Conservation (phyloP, 192 early-diverging fungal genomes). For the Entrophospora sp. region DNA sequence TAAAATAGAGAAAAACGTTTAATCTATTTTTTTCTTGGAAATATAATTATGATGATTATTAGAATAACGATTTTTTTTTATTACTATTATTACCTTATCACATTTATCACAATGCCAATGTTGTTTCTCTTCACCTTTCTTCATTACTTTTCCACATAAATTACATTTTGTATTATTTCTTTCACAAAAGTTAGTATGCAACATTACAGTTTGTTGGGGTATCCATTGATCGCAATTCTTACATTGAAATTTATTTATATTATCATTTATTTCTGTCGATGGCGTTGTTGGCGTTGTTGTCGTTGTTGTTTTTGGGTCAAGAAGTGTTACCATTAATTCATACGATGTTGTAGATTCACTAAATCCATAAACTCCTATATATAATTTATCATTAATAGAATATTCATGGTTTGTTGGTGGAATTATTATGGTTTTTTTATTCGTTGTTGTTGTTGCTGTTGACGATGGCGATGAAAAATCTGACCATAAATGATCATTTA, state of each 20-base stretch:
- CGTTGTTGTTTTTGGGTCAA: not conserved
- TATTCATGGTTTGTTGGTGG: slow-evolving; percentile 26
- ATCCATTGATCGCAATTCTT: slow-evolving; percentile 63
- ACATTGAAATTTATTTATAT: slow-evolving; percentile 41
- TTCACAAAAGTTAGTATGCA: slow-evolving; percentile 73
- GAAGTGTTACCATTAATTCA: slow-evolving; percentile 1
- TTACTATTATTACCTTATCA: slow-evolving; percentile 25
- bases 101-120: slow-evolving; percentile 87
- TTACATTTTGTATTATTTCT: slow-evolving; percentile 70
- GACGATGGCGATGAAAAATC: slow-evolving; percentile 28
- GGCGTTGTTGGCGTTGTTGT: not conserved
- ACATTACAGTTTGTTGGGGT: slow-evolving; percentile 43
- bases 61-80: too few relatives aligned
- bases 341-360: slow-evolving; percentile 4
- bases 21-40: too few relatives aligned
- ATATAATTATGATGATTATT: too few relatives aligned
- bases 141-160: slow-evolving; percentile 56
- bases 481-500: slow-evolving; percentile 38
- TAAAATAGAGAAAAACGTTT: too few relatives aligned
- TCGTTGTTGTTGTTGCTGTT: too few relatives aligned
- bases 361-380: slow-evolving; percentile 36
- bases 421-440: slow-evolving; percentile 27
- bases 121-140: slow-evolving; percentile 47
- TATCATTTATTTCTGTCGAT: not conserved
- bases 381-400: slow-evolving; percentile 25